Evolutionary conservation across 2,329 filamentous ascomycete species (phyloP).

Genomic region (Aspergillus japonicus): DNA sequence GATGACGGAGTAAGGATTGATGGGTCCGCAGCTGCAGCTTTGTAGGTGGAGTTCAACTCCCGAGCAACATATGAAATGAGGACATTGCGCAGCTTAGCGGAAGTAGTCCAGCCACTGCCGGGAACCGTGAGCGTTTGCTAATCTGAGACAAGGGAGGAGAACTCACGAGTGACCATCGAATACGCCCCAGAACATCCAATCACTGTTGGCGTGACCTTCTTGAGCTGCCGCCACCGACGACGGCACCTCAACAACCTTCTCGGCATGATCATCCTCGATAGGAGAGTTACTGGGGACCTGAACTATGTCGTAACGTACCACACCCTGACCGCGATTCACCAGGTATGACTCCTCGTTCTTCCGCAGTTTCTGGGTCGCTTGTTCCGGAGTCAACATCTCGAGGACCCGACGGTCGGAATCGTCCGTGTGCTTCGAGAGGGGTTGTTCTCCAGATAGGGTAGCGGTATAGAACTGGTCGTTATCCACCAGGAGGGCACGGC

Average conservation of each 20-base stretch:
- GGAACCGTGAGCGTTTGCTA: slow-evolving; percentile 2
- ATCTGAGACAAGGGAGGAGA: not conserved
- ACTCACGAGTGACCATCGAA: slow-evolving; percentile 92
- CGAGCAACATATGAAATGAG: slow-evolving; percentile 90
- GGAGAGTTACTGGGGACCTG: slow-evolving; percentile 96
- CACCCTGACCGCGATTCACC: slow-evolving; percentile 83
- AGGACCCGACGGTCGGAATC: slow-evolving; percentile 81
- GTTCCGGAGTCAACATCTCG: slow-evolving; percentile 94
- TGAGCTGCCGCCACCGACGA: slow-evolving; percentile 56
- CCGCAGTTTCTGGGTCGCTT: slow-evolving; percentile 85
- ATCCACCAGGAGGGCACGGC: slow-evolving; percentile 77
- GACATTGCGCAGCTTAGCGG: slow-evolving; percentile 87
- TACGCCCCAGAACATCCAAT: slow-evolving; percentile 99
- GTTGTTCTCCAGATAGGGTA: slow-evolving; percentile 78
- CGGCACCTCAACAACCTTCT: slow-evolving; percentile 94
- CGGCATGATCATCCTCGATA: slow-evolving; percentile 96
- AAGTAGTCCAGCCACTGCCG: slow-evolving; percentile 89
- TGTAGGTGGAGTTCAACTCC: slow-evolving; percentile 90
- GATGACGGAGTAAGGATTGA: slow-evolving; percentile 65
- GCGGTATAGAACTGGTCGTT: slow-evolving; percentile 88
- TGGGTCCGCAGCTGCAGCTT: slow-evolving; percentile 62
- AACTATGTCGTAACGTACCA: slow-evolving; percentile 90
- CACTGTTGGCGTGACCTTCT: slow-evolving; percentile 61
- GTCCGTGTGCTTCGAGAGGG: slow-evolving; percentile 83
- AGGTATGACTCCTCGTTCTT: slow-evolving; percentile 89